A percentile compares a stretch with the other conserved stretches of the same genome.
Evolutionary conservation across 768 basidiomycete species (phyloP).

Genomic region (Lepiota brunneoincarnata): DNA sequence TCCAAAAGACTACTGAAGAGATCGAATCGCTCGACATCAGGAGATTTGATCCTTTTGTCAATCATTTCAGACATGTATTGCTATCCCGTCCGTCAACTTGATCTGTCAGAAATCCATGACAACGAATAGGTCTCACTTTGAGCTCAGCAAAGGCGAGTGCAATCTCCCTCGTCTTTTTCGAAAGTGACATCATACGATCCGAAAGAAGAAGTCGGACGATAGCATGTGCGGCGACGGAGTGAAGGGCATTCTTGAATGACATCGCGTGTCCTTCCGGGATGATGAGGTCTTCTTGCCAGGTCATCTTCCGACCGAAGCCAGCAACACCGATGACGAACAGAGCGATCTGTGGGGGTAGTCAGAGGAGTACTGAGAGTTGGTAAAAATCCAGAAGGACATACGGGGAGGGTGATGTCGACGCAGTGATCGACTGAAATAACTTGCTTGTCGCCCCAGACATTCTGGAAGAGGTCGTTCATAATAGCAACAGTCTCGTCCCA

Average conservation of each 20-base stretch:
- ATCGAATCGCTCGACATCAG: slow-evolving; percentile 41
- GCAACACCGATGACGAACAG: slow-evolving; percentile 44
- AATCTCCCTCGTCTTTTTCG: slow-evolving; percentile 25
- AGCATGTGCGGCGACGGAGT: slow-evolving; percentile 31
- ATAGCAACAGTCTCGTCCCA: slow-evolving; percentile 43
- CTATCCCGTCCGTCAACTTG: slow-evolving; percentile 12
- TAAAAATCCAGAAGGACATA: slow-evolving; percentile 20
- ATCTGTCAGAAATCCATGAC: background rate
- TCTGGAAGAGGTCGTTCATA: slow-evolving; percentile 37
- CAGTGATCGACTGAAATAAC: slow-evolving; percentile 39
- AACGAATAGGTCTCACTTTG: slow-evolving; percentile 21
- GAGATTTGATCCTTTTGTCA: slow-evolving; percentile 29
- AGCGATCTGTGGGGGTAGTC: slow-evolving; percentile 34
- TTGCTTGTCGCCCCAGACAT: slow-evolving; percentile 41
- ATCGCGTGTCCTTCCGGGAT: slow-evolving; percentile 38
- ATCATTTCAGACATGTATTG: slow-evolving; percentile 52
- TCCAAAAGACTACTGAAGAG: slow-evolving; percentile 48
- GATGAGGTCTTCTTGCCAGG: slow-evolving; percentile 36
- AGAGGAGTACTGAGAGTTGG: background rate
- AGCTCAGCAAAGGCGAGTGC: slow-evolving; percentile 38
- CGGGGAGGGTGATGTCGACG: slow-evolving; percentile 48
- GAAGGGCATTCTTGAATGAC: slow-evolving; percentile 42
- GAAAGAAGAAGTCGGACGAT: slow-evolving; percentile 31
- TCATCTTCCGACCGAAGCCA: slow-evolving; percentile 46
- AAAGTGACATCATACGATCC: slow-evolving; percentile 30